Percentiles rank a stretch among this genome's conserved stretches.
Conservation (phyloP, 73 alveolate species). For the Paramecium octaurelia region DNA sequence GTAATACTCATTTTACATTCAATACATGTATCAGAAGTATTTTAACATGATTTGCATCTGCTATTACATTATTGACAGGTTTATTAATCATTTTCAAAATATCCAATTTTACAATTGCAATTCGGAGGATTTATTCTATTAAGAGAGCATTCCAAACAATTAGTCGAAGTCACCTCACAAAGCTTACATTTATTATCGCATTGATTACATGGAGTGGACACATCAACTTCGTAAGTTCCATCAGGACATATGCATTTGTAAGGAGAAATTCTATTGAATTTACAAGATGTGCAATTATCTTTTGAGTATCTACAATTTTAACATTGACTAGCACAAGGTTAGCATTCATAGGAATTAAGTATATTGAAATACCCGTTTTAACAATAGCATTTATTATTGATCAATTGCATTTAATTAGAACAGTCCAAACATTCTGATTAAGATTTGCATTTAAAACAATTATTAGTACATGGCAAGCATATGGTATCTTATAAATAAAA, state of each 20-base stretch:
- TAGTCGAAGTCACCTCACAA: background rate
- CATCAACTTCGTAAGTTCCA: background rate
- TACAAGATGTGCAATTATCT: background rate
- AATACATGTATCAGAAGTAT: background rate
- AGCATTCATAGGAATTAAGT: background rate
- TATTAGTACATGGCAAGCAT: background rate
- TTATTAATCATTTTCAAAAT: background rate
- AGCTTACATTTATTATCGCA: background rate
- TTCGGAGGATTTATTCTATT: background rate
- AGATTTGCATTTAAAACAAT: background rate
- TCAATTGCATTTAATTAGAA: background rate
- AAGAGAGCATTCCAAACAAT: background rate
- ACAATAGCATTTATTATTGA: background rate
- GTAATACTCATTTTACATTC: background rate
- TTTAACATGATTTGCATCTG: background rate
- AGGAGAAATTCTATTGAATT: background rate
- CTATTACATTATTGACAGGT: background rate
- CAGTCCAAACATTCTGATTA: background rate
- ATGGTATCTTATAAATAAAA: background rate
- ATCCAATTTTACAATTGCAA: background rate
- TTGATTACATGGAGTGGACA: background rate
- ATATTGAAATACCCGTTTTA: background rate
- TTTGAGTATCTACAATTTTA: background rate
- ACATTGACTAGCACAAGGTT: background rate
- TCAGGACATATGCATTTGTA: background rate